Evolutionary conservation across 129 eudicot species (phyloP).

Genomic region (Erigeron canadensis): DNA sequence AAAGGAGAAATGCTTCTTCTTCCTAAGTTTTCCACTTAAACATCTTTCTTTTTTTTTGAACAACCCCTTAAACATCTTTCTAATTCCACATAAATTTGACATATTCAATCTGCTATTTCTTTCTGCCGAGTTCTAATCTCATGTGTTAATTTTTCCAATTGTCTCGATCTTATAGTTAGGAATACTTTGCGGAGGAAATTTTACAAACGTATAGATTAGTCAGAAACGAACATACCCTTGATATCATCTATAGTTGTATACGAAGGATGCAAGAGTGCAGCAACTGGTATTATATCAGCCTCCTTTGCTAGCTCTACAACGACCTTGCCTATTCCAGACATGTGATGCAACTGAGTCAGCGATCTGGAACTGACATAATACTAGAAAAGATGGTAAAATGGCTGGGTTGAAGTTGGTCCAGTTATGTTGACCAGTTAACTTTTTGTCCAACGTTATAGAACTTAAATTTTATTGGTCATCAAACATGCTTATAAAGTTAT

Average conservation of each 20-base stretch:
- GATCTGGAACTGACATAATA: neutral
- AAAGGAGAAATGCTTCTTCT: neutral
- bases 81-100: too few relatives aligned
- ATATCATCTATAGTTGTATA: conserved; percentile 56
- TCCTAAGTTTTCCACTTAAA: too few relatives aligned
- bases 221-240: conserved; percentile 41
- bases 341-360: conserved; percentile 8
- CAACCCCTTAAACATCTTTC: too few relatives aligned
- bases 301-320: conserved; percentile 41
- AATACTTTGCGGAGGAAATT: too few relatives aligned
- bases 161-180: too few relatives aligned
- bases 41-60: too few relatives aligned
- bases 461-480: neutral
- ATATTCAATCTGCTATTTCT: too few relatives aligned
- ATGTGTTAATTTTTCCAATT: too few relatives aligned
- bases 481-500: neutral
- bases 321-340: conserved; percentile 34
- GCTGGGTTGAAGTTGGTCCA: neutral
- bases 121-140: too few relatives aligned
- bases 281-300: conserved; percentile 39
- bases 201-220: too few relatives aligned
- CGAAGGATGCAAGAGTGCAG: conserved; percentile 71
- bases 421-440: neutral
- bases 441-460: neutral
- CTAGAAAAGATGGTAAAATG: neutral